Percentiles rank a stretch among this genome's conserved stretches.
Conservation (phyloP, 495 filamentous ascomycete species). For the Penicillium daleae region DNA sequence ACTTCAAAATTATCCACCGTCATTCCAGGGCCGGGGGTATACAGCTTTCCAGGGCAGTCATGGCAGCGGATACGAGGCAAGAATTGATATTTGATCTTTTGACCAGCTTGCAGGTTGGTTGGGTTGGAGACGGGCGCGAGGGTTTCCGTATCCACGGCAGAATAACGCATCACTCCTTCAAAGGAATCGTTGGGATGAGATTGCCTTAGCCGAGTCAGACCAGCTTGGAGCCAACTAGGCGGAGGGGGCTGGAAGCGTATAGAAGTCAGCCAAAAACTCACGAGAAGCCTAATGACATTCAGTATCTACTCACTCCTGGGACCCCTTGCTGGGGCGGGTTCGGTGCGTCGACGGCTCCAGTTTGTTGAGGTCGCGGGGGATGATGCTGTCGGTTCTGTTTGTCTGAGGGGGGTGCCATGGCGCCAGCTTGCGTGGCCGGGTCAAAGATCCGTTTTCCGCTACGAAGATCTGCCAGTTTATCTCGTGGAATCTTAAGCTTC, state of each 20-base stretch:
- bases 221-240: constrained; percentile 75
- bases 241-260: constrained; percentile 64
- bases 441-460: constrained; percentile 30
- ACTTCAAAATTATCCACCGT: constrained; percentile 90
- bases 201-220: constrained; percentile 64
- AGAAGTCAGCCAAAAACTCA: constrained; percentile 24
- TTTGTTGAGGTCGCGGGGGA: constrained; percentile 51
- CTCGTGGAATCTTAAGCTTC: constrained; percentile 69
- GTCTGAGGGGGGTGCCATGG: constrained; percentile 64
- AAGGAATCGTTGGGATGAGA: constrained; percentile 77
- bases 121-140: constrained; percentile 55
- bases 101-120: constrained; percentile 49
- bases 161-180: constrained; percentile 86
- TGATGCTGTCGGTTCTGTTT: constrained; percentile 42
- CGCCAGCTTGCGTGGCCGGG: constrained; percentile 34
- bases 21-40: constrained; percentile 81
- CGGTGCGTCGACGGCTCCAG: constrained; percentile 65
- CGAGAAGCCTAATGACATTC: constrained; percentile 6
- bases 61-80: constrained; percentile 85
- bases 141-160: constrained; percentile 69
- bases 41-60: constrained; percentile 92
- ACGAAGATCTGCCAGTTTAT: constrained; percentile 38
- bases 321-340: constrained; percentile 59
- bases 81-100: constrained; percentile 68
- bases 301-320: constrained; percentile 58